Evolutionary conservation across 352 stramenopile genomes (phyloP).

Genomic region (Salisapilia sapeloensis): DNA sequence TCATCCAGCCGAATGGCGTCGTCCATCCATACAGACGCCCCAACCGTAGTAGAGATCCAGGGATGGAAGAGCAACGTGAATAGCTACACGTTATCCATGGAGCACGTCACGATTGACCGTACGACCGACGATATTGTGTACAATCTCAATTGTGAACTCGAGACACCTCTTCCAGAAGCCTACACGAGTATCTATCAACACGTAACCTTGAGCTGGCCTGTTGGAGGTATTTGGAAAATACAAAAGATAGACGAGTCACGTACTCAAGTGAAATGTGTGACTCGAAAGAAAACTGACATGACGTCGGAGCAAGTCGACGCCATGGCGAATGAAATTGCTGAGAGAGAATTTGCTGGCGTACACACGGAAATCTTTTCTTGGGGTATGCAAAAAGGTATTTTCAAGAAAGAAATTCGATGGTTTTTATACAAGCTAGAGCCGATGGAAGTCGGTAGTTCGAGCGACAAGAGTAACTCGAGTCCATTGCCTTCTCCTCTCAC

Average conservation of each 20-base stretch:
- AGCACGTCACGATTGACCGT: slow-evolving; percentile 28
- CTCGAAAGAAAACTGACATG: slow-evolving; percentile 31
- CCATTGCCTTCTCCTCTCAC: no score
- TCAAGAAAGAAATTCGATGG: no score
- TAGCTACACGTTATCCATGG: slow-evolving; percentile 16
- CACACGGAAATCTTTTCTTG: no score
- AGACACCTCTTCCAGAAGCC: slow-evolving; percentile 12
- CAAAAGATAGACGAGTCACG: slow-evolving; percentile 10
- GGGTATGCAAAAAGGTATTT: no score
- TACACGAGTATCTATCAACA: slow-evolving; percentile 17
- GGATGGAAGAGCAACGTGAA: slow-evolving; percentile 23
- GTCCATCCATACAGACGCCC: not conserved
- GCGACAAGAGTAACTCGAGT: no score
- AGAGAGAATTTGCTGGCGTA: no score
- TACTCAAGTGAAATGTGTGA: slow-evolving; percentile 15
- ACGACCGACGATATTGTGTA: slow-evolving; percentile 27
- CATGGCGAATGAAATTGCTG: slow-evolving; percentile 15
- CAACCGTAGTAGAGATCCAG: slow-evolving; percentile 9
- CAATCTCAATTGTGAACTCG: slow-evolving; percentile 20
- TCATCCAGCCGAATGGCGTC: not conserved
- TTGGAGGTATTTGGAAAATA: slow-evolving; percentile 40
- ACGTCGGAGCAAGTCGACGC: slow-evolving; percentile 14
- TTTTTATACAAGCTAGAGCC: no score
- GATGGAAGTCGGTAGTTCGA: no score
- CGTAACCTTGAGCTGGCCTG: slow-evolving; percentile 22